These are phyloP conservation scores for Irpex sp. DNA, from an alignment of 1,284 basidiomycete species.

Conservation along the genomic window DNA sequence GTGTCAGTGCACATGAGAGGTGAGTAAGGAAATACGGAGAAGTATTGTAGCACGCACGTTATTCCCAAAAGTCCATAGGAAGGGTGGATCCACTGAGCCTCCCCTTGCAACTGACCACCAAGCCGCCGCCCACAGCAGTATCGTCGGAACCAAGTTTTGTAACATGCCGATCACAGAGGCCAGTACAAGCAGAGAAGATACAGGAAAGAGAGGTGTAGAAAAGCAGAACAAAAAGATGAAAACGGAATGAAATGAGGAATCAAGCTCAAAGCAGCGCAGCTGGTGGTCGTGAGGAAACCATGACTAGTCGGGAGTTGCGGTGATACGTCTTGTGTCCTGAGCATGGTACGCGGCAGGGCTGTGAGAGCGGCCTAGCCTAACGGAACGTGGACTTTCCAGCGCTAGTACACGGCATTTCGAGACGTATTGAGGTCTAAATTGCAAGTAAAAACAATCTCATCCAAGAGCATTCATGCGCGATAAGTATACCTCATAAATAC, in stretches of 20 bases:
- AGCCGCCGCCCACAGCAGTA: not conserved
- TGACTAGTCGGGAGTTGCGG: not conserved
- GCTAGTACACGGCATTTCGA: too few species aligned
- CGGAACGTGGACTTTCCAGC: not conserved
- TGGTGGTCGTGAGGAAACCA: not conserved
- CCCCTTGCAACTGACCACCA: not conserved
- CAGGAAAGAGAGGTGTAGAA: too few species aligned
- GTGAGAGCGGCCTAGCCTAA: not conserved
- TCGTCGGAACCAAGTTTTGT: not conserved
- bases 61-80: slow-evolving; percentile 23
- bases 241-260: too few species aligned
- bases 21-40: not conserved
- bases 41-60: slow-evolving; percentile 14
- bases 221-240: too few species aligned
- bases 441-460: too few species aligned
- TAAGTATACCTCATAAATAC: too few species aligned
- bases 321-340: not conserved
- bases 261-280: too few species aligned
- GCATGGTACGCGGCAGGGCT: not conserved
- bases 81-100: slow-evolving; percentile 15
- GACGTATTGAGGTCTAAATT: too few species aligned
- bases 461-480: too few species aligned
- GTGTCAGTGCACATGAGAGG: not conserved
- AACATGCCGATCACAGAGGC: too few species aligned
- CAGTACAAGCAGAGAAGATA: too few species aligned